Conservation (phyloP, 2,329 filamentous ascomycete species). For the Hymenoscyphus repandus region DNA sequence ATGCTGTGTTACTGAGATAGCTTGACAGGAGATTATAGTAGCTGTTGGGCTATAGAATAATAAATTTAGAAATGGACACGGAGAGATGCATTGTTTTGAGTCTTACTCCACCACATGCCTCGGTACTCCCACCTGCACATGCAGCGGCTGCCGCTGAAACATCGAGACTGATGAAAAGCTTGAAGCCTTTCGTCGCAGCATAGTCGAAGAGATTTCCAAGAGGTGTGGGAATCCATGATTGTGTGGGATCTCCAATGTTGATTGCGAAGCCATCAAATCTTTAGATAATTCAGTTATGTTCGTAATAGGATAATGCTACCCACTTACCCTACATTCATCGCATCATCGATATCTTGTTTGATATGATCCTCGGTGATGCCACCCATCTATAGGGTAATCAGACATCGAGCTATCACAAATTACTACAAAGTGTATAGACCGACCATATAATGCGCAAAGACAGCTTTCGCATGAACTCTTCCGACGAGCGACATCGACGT, state of each 20-base stretch:
- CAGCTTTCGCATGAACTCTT: background rate
- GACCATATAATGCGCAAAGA: background rate
- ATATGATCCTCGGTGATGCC: background rate
- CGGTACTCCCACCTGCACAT: background rate
- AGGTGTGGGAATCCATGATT: conserved; percentile 24
- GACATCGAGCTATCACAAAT: background rate
- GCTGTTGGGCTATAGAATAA: background rate
- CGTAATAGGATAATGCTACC: background rate
- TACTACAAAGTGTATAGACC: background rate
- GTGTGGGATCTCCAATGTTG: conserved; percentile 30
- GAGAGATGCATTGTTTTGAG: background rate
- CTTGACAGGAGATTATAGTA: background rate
- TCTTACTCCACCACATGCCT: background rate
- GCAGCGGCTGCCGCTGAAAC: conserved; percentile 19
- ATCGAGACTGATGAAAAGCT: conserved; percentile 36
- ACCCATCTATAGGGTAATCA: background rate
- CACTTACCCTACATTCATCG: background rate
- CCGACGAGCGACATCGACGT: background rate
- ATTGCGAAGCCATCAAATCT: conserved; percentile 33
- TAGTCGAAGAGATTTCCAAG: conserved; percentile 31
- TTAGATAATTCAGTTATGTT: conserved; percentile 13
- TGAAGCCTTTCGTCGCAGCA: conserved; percentile 29
- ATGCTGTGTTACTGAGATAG: conserved; percentile 18
- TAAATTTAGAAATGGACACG: background rate
- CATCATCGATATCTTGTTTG: conserved; percentile 2